phyloP scores from a whole-genome alignment of 305 asterid species.

The Fraxinus nigra region DNA sequence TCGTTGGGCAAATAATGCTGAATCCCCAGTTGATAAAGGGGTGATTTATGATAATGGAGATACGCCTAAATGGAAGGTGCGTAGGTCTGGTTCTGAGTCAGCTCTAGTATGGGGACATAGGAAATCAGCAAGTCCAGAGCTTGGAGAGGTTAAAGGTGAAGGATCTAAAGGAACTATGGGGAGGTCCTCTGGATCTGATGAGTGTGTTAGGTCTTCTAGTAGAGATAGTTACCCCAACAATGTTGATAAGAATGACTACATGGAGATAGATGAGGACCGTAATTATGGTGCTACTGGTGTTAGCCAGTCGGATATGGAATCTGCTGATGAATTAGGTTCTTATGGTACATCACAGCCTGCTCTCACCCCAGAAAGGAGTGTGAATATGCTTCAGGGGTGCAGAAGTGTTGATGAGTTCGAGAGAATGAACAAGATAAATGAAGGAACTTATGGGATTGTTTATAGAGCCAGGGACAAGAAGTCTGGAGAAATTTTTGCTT shows the following conservation, averaged over 20 bases:
- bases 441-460: constrained; percentile 95
- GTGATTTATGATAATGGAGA: constrained; percentile 59
- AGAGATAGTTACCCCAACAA: constrained; percentile 49
- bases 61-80: constrained; percentile 30
- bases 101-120: constrained; percentile 34
- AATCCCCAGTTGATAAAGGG: constrained; percentile 75
- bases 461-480: constrained; percentile 83
- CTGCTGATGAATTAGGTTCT: constrained; percentile 53
- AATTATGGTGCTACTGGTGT: constrained; percentile 34
- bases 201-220: constrained; percentile 59
- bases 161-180: constrained; percentile 43
- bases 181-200: constrained; percentile 54
- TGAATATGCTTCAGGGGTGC: constrained; percentile 96
- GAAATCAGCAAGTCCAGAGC: constrained; percentile 51
- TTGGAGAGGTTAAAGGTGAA: constrained; percentile 52
- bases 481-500: constrained; percentile 84
- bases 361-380: constrained; percentile 54
- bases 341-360: constrained; percentile 44
- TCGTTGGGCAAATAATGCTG: constrained; percentile 80
- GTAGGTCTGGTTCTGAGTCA: constrained; percentile 37
- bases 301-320: constrained; percentile 55
- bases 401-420: constrained; percentile 86
- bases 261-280: constrained; percentile 49
- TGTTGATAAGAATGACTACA: constrained; percentile 41
- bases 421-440: constrained; percentile 84